These are phyloP conservation scores for Xerocomus nothofagi DNA, from an alignment of 1,284 basidiomycete species.

Conservation along the genomic window DNA sequence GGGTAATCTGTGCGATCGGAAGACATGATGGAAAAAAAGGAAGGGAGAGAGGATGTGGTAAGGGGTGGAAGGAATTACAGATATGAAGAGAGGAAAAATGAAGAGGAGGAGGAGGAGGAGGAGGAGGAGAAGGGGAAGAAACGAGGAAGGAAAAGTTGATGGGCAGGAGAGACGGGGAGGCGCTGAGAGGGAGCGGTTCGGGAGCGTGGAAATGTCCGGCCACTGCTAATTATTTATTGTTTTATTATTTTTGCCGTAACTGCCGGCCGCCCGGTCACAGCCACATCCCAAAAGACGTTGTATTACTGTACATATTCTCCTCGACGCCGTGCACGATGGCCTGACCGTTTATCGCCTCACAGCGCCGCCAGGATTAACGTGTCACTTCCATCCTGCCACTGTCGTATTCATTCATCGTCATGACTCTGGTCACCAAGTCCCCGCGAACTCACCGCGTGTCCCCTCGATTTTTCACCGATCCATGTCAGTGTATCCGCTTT, in stretches of 20 bases:
- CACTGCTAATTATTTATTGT: conserved; percentile 30
- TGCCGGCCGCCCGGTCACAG: conserved; percentile 26
- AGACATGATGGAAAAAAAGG: conserved; percentile 38
- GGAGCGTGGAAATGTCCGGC: conserved; percentile 25
- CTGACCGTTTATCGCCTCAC: no score
- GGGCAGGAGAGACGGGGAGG: conserved; percentile 18
- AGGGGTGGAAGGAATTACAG: conserved; percentile 29
- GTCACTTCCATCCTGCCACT: not conserved
- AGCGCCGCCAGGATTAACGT: no score
- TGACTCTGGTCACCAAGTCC: not conserved
- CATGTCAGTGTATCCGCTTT: not conserved
- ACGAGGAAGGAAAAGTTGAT: conserved; percentile 33
- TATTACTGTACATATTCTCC: no score
- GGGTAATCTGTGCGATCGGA: conserved; percentile 38
- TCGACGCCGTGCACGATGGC: not conserved
- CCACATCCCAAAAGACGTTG: conserved; percentile 1
- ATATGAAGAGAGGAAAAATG: conserved; percentile 14
- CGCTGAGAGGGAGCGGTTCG: conserved; percentile 19
- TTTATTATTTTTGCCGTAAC: conserved; percentile 24
- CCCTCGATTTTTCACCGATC: not conserved
- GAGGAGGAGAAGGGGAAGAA: conserved; percentile 33
- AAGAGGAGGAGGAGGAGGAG: conserved; percentile 26
- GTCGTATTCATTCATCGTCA: not conserved
- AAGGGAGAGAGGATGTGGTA: conserved; percentile 27
- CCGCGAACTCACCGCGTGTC: conserved; percentile 17